These are phyloP conservation scores for Beauveria scarabaeidicola DNA, from an alignment of 2,329 filamentous ascomycete genomes.

Conservation along the genomic window DNA sequence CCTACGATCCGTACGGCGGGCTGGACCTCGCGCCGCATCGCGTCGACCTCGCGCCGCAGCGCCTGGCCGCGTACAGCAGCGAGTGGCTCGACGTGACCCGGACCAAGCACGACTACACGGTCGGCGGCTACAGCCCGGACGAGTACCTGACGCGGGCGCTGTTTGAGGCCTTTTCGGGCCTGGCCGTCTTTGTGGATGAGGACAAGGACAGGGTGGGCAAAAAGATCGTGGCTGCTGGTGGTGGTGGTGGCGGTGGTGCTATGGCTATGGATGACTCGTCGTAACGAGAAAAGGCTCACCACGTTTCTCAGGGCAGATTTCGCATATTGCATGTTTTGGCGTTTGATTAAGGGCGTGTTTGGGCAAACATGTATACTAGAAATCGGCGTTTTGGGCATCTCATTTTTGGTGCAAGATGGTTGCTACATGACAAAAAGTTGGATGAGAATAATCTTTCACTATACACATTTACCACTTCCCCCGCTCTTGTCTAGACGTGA, in stretches of 20 bases:
- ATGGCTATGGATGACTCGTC: slow-evolving; percentile 45
- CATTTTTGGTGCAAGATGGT: not conserved
- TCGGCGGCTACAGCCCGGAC: slow-evolving; percentile 73
- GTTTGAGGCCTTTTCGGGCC: slow-evolving; percentile 80
- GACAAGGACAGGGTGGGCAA: slow-evolving; percentile 46
- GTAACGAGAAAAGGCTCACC: slow-evolving; percentile 15
- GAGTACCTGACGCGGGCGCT: slow-evolving; percentile 78
- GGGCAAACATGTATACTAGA: not conserved
- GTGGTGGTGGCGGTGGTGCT: slow-evolving; percentile 20
- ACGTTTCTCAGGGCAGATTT: no score
- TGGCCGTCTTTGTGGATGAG: slow-evolving; percentile 80
- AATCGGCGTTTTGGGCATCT: not conserved
- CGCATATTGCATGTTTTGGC: not conserved
- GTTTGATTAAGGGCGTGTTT: not conserved
- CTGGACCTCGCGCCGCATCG: slow-evolving; percentile 59
- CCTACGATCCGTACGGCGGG: slow-evolving; percentile 85
- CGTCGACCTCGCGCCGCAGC: slow-evolving; percentile 45
- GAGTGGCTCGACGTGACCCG: slow-evolving; percentile 62
- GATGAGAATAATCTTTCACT: not conserved
- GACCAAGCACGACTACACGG: slow-evolving; percentile 56
- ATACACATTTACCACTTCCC: not conserved
- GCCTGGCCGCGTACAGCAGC: slow-evolving; percentile 61
- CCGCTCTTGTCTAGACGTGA: not conserved
- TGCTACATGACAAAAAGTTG: not conserved
- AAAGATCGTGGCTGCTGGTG: slow-evolving; percentile 23